Evolutionary conservation across 2,329 filamentous ascomycete species (phyloP).

Genomic region (Macroventuria anomochaeta): DNA sequence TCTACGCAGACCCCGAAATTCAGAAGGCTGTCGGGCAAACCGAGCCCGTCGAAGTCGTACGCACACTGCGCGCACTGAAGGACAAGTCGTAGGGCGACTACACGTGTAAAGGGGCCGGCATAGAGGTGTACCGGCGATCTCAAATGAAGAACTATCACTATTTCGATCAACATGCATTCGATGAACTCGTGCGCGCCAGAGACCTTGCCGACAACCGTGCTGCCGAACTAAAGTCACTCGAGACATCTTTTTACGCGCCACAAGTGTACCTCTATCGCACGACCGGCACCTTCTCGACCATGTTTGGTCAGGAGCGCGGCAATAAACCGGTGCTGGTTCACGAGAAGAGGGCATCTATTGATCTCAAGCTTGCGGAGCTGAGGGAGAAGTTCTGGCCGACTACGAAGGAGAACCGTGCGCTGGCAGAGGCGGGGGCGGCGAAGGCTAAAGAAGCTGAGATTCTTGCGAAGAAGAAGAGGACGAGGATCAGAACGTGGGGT

Average conservation of each 20-base stretch:
- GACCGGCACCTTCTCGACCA: not conserved
- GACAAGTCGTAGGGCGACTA: constrained; percentile 57
- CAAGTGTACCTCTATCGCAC: not conserved
- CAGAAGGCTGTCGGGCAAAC: constrained; percentile 84
- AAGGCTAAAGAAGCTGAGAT: not conserved
- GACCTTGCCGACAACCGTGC: not conserved
- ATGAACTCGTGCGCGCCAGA: not conserved
- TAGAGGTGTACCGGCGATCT: not conserved
- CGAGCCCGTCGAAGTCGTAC: constrained; percentile 84
- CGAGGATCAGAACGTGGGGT: not conserved
- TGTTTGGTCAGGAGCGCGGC: not conserved
- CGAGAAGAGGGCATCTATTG: not conserved
- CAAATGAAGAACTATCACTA: not conserved
- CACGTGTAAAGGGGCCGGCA: not conserved
- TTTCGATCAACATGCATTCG: not conserved
- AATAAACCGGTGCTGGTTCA: not conserved
- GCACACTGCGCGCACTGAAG: constrained; percentile 87
- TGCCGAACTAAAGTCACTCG: not conserved
- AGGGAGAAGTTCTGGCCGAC: not conserved
- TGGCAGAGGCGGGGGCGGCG: not conserved
- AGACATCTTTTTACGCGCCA: not conserved
- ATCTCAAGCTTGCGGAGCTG: not conserved
- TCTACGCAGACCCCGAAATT: constrained; percentile 81
- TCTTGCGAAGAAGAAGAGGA: not conserved
- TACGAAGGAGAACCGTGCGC: not conserved